A percentile compares a stretch with the other conserved stretches of the same genome.
phyloP scores from a whole-genome alignment of 2,329 filamentous ascomycete genomes.

The Xylariaceae sp. region DNA sequence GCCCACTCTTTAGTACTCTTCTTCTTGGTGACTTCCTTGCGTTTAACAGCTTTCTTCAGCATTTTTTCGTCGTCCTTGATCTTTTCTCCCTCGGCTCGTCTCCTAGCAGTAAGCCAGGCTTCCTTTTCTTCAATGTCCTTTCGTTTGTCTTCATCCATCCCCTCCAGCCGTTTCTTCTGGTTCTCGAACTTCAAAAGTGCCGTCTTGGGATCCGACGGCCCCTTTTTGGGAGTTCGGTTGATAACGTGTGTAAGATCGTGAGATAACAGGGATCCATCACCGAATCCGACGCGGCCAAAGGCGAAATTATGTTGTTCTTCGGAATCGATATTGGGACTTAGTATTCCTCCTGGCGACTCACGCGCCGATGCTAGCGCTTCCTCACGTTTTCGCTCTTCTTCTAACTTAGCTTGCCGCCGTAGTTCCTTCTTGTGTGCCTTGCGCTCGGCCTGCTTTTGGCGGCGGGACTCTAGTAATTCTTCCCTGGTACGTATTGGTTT shows the following conservation, averaged over 20 bases:
- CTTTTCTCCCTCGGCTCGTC: conserved; percentile 82
- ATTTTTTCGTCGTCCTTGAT: conserved; percentile 80
- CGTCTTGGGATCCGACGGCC: conserved; percentile 77
- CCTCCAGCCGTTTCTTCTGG: conserved; percentile 74
- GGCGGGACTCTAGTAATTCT: conserved; percentile 84
- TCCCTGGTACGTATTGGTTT: conserved; percentile 80
- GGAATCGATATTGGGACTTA: conserved; percentile 52
- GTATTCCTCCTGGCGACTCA: conserved; percentile 55
- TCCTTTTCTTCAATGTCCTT: conserved; percentile 91
- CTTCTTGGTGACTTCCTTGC: conserved; percentile 83
- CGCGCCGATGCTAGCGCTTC: conserved; percentile 57
- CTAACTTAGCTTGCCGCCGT: conserved; percentile 69
- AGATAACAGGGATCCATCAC: conserved; percentile 76
- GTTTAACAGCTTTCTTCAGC: conserved; percentile 91
- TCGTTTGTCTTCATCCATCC: conserved; percentile 73
- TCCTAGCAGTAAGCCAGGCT: conserved; percentile 85
- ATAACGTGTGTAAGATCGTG: conserved; percentile 60
- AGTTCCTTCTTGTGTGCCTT: conserved; percentile 87
- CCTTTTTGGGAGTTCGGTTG: conserved; percentile 70
- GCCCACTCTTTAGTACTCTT: conserved; percentile 89
- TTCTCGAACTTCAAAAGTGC: conserved; percentile 80
- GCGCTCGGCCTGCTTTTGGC: conserved; percentile 80
- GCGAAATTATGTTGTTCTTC: conserved; percentile 65
- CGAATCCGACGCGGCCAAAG: conserved; percentile 88
- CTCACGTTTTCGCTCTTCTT: conserved; percentile 66